These are phyloP conservation scores for Acacia pycnantha DNA, from an alignment of 331 rosid genomes.

Conservation along the genomic window DNA sequence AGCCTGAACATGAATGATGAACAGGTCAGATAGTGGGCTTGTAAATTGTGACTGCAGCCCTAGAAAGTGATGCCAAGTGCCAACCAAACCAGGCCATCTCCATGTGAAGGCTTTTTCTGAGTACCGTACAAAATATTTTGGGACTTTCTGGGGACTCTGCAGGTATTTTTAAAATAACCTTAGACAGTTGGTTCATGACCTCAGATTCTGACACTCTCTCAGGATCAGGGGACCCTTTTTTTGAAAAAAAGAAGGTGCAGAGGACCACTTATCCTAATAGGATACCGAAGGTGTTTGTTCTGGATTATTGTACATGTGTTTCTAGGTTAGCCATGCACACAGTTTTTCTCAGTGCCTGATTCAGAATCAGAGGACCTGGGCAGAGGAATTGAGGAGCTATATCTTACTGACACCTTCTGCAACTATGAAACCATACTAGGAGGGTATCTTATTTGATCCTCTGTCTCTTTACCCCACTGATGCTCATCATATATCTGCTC, in stretches of 20 bases:
- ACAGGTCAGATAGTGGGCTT: conserved; percentile 4
- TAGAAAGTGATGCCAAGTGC: conserved; percentile 21
- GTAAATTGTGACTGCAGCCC: conserved; percentile 22
- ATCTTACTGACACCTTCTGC: conserved; percentile 41
- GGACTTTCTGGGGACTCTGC: conserved; percentile 16
- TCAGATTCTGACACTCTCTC: conserved; percentile 25
- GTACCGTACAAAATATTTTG: conserved; percentile 15
- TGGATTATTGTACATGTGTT: conserved; percentile 25
- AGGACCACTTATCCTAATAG: conserved; percentile 38
- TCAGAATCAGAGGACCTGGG: conserved; percentile 31
- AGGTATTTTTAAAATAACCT: background rate
- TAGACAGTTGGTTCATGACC: background rate
- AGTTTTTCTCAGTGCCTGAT: conserved; percentile 29
- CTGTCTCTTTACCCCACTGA: conserved; percentile 28
- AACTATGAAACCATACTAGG: conserved; percentile 13
- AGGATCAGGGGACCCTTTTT: conserved; percentile 16
- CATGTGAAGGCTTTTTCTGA: conserved; percentile 35
- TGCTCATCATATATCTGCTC: conserved; percentile 12
- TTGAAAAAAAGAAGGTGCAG: background rate
- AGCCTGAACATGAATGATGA: conserved; percentile 14
- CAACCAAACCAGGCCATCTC: background rate
- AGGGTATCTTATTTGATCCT: conserved; percentile 22
- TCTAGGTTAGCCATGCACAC: conserved; percentile 29
- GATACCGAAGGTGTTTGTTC: conserved; percentile 4
- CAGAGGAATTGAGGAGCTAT: conserved; percentile 29